Base-by-base conservation (phyloP, 2,329 filamentous ascomycete genomes). In the Anthostomella pinea region DNA sequence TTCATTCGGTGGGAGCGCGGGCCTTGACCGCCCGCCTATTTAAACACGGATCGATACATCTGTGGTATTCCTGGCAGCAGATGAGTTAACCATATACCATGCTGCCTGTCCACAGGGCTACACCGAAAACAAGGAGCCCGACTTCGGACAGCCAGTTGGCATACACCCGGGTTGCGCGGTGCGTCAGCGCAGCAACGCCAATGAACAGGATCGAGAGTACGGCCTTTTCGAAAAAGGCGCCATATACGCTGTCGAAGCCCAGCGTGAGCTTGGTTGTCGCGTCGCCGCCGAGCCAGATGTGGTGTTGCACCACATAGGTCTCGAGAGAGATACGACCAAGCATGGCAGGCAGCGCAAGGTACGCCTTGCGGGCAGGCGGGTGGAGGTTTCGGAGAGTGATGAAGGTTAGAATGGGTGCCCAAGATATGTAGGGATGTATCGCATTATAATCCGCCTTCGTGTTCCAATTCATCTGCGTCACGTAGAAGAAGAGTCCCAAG, bases 231-330 rank as follows among this genome's bases (percentile, higher is more conserved):
- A 56, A 25, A 15, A 47, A 28, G 39, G 45, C 35, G 18, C 49
- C 35, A 20, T 37, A 40, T 20, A 21, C 38, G 24, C 46, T 48
- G 31, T 33, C 47, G 8, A 49, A 35, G 13, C 46, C 47, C 9
- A 50, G 33, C 8, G 46, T 48, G 15, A 83, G 64, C 4, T 75
- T 47, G 0, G 72, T 75, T 20, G 67, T 71, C 2, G 73, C 72
- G 48, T 83, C 76, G 3, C 69, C 75, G 2, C 75, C 76, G 7
- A 83, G 68, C 69, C 75, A 79, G 35, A 81, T 65, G 53, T 84
- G 80, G 52, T 73, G 73, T 46, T 81, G 76, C 23, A 83, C 60
- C 5, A 79, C 65, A 45, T 76, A 80, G 1, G 75, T 72, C 56
- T 83, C 79, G 1, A 81, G 67, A 0, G 76, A 76, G 39, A 70